phyloP scores from a whole-genome alignment of 2,329 filamentous ascomycete species.

The Stachybotrys chlorohalonatus region DNA sequence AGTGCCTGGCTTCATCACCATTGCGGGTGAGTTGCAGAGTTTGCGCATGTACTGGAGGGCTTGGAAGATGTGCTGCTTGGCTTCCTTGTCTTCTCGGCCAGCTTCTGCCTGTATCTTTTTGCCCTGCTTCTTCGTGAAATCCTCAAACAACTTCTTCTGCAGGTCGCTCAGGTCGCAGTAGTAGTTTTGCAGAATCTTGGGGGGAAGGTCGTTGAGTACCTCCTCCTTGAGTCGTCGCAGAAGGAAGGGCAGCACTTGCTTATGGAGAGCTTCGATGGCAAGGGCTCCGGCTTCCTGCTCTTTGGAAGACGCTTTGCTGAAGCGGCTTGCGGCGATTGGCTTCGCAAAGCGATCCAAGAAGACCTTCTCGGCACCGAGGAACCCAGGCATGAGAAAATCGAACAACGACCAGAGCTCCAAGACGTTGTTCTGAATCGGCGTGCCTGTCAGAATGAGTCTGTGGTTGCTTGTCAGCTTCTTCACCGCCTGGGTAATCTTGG shows the following conservation, averaged over 20 bases:
- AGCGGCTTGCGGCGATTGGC: slow-evolving; percentile 87
- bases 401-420: slow-evolving; percentile 96
- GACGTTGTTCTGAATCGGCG: slow-evolving; percentile 96
- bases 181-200: slow-evolving; percentile 98
- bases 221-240: slow-evolving; percentile 95
- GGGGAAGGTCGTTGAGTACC: slow-evolving; percentile 88
- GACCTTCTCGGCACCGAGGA: slow-evolving; percentile 89
- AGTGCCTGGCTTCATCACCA: slow-evolving; percentile 92
- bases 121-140: slow-evolving; percentile 89
- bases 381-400: slow-evolving; percentile 98
- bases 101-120: slow-evolving; percentile 81
- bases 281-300: slow-evolving; percentile 95
- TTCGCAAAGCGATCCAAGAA: slow-evolving; percentile 93
- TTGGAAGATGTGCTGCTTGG: slow-evolving; percentile 98
- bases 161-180: slow-evolving; percentile 96
- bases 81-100: slow-evolving; percentile 76
- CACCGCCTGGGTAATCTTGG: slow-evolving; percentile 89
- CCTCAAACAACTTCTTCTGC: slow-evolving; percentile 90
- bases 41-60: slow-evolving; percentile 99
- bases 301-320: slow-evolving; percentile 94
- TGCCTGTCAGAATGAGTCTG: slow-evolving; percentile 89
- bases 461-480: slow-evolving; percentile 89
- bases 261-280: slow-evolving; percentile 96
- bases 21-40: slow-evolving; percentile 91
- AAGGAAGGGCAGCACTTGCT: slow-evolving; percentile 94